Evolutionary conservation across 176 grass and related monocot genomes (phyloP), one percentile per base, ranked within the genome.

Genomic region (Oryza glaberrima): DNA sequence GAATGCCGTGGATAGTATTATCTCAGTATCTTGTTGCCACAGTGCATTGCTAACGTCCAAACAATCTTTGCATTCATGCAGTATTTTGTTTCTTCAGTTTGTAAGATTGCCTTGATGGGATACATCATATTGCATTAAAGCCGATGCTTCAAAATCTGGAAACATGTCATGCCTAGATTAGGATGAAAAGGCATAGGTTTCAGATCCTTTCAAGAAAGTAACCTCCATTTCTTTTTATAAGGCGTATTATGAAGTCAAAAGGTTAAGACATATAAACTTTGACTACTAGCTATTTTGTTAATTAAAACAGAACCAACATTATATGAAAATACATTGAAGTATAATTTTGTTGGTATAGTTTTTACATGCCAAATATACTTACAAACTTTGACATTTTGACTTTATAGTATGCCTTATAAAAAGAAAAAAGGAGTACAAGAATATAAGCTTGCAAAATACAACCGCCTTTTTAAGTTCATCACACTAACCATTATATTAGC

Each of bases 401-500:
- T 41, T 41, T 8, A 41, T 41, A 41, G 8, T 41, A 8, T 41
- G 40, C 40, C 40, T 41, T 41, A 41, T 41, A 41, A 41, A 40
- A 41, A 9, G 40, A 41, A 41, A 41, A 41, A 41, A 41, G 40
- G 40, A 41, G 40, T 41, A 44, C 67, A 38, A 10, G 15, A 32
- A 17, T 16, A 52, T 20, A 23, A 44, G n/a, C 19, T 61, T 8
- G 74, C 30, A 32, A 47, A 13, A 67, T 7, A 6, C 61, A 48
- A 30, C 46, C 23, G 47, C 64, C 14, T 61, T 23, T 81, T 61
- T 20, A 30, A 64, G 68, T 63, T 69, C 40, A 32, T 46, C 25
- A 38, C 28, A 48, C 26, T 69, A 16, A 70, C 8, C 66, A 77
- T 32, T 19, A 80, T 56, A 73, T 69, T 70, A 85, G 65, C 78